These are phyloP conservation scores for Geotrichum histeridarum DNA, from an alignment of 1,139 yeast species.

Conservation along the genomic window DNA sequence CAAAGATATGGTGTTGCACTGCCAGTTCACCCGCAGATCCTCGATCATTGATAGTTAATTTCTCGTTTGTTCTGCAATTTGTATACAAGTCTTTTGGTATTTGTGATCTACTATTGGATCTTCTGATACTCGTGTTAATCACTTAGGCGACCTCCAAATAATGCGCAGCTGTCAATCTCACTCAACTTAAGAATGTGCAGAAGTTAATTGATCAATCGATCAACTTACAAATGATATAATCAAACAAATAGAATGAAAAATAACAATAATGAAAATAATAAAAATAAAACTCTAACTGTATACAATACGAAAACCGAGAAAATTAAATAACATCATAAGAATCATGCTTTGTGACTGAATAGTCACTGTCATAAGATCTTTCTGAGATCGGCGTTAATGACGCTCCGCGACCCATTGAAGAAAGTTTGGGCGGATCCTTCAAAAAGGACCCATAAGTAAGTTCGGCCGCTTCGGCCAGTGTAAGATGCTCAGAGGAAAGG, in stretches of 20 bases:
- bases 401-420: slow-evolving; percentile 5
- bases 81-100: no score
- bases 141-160: no score
- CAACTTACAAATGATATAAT: neutral
- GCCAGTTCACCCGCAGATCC: no score
- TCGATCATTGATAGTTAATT: no score
- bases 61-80: no score
- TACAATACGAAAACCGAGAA: neutral
- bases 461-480: slow-evolving; percentile 9
- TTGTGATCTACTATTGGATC: no score
- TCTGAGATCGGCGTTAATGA: slow-evolving; percentile 19
- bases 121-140: no score
- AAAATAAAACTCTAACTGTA: neutral
- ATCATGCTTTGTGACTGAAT: slow-evolving; percentile 3
- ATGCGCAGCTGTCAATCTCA: no score
- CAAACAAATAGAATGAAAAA: neutral
- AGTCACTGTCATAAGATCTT: slow-evolving; percentile 12
- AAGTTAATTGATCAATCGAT: no score
- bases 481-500: slow-evolving; percentile 2
- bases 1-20: no score
- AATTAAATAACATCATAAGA: neutral
- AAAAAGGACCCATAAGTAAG: slow-evolving; percentile 2
- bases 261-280: neutral
- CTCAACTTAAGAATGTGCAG: no score
- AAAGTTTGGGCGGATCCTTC: slow-evolving; percentile 4